phyloP scores from a whole-genome alignment of 2,329 filamentous ascomycete species.

The Microdochium paspali region DNA sequence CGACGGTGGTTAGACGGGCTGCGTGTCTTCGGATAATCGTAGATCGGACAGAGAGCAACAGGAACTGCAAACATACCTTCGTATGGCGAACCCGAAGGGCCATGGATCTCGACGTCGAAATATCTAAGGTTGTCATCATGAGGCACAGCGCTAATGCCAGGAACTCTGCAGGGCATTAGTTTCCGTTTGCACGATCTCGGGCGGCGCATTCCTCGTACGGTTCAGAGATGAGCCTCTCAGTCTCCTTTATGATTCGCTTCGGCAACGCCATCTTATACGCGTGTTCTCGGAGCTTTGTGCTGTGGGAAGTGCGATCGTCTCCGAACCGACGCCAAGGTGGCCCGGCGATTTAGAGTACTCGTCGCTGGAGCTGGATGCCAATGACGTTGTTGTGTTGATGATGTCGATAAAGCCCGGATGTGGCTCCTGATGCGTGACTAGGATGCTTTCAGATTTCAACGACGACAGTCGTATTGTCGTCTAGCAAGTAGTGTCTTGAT shows the following conservation, averaged over 20 bases:
- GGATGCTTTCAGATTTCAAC: no score
- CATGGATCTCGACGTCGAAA: constrained; percentile 95
- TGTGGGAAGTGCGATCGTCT: not conserved
- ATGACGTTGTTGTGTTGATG: no score
- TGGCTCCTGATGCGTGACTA: no score
- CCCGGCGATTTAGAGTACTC: no score
- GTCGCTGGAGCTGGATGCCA: constrained; percentile 1
- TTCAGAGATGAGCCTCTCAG: constrained; percentile 91
- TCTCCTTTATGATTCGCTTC: constrained; percentile 98
- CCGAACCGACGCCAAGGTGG: no score
- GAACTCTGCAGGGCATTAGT: constrained; percentile 53
- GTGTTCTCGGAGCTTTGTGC: constrained; percentile 4
- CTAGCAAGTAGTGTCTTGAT: no score
- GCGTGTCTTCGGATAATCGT: not conserved
- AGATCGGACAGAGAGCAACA: not conserved
- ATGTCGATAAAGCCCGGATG: no score
- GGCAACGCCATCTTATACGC: constrained; percentile 58
- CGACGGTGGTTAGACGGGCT: no score
- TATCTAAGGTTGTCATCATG: constrained; percentile 97
- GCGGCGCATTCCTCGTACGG: constrained; percentile 51
- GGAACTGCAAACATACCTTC: constrained; percentile 74
- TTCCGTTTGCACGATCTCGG: no score
- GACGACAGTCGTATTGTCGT: no score
- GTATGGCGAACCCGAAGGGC: constrained; percentile 85
- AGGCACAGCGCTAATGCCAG: constrained; percentile 89